These are phyloP conservation scores for Sclerotinia sclerotiorum DNA, from an alignment of 2,329 filamentous ascomycete genomes.

Conservation along the genomic window DNA sequence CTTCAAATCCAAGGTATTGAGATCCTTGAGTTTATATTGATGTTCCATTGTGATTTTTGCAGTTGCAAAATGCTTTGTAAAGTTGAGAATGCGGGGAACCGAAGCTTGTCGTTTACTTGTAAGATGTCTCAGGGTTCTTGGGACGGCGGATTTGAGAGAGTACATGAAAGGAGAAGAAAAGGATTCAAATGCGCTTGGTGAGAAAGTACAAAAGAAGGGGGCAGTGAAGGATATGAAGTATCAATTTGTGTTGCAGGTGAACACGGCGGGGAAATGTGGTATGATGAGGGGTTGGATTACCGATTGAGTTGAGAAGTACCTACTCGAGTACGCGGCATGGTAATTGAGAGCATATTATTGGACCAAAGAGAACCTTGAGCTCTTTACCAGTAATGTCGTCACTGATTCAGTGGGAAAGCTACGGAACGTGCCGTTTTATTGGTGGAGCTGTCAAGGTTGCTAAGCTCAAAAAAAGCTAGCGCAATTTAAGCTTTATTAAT, in stretches of 20 bases:
- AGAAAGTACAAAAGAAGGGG: background rate
- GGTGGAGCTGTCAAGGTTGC: background rate
- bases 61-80: conserved; percentile 24
- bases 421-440: background rate
- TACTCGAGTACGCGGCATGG: background rate
- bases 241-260: background rate
- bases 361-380: background rate
- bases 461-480: background rate
- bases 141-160: conserved; percentile 6
- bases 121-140: conserved; percentile 18
- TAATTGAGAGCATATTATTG: conserved; percentile 16
- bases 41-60: conserved; percentile 43
- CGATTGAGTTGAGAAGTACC: background rate
- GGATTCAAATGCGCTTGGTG: background rate
- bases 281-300: conserved; percentile 16
- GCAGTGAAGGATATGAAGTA: background rate
- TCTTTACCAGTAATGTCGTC: background rate
- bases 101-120: conserved; percentile 20
- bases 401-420: background rate
- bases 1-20: conserved; percentile 71
- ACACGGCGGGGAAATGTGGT: background rate
- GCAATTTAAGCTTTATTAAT: background rate
- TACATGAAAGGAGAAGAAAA: conserved; percentile 18
- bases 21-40: conserved; percentile 71
- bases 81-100: conserved; percentile 24